These are phyloP conservation scores for Erigeron canadensis DNA, from an alignment of 129 eudicot genomes.

Conservation along the genomic window DNA sequence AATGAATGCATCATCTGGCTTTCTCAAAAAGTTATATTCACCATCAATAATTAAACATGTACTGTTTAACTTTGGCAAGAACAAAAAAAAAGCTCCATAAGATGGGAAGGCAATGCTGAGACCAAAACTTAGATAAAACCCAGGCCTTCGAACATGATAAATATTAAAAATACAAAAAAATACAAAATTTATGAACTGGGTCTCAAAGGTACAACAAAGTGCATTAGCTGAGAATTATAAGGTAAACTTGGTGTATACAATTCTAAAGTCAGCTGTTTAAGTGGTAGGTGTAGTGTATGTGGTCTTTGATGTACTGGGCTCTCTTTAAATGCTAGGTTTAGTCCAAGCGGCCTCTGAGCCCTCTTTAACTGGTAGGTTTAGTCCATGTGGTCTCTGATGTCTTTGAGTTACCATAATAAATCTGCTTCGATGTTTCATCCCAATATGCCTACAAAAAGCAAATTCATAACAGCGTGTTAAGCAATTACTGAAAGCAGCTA, in stretches of 20 bases:
- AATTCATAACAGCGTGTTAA: neutral
- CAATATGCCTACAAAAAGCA: conserved; percentile 59
- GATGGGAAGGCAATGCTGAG: neutral
- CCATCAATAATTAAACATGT: too few relatives aligned
- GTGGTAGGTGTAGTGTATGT: neutral
- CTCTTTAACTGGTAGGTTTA: conserved; percentile 46
- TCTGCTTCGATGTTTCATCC: conserved; percentile 89
- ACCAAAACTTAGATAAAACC: neutral
- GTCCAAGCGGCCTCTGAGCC: neutral
- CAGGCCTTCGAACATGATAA: neutral
- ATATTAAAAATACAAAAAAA: too few relatives aligned
- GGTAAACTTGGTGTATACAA: conserved; percentile 2
- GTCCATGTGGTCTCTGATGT: conserved; percentile 90
- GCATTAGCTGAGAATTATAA: neutral
- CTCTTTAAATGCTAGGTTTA: conserved; percentile 15
- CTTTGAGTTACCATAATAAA: conserved; percentile 67
- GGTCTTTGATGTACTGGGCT: neutral
- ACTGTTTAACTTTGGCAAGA: too few relatives aligned
- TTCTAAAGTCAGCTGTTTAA: conserved; percentile 19
- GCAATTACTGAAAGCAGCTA: neutral
- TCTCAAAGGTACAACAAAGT: neutral
- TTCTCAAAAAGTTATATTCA: too few relatives aligned
- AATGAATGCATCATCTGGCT: too few relatives aligned
- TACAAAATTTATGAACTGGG: neutral
- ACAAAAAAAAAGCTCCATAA: neutral